Evolutionary conservation across 1,284 basidiomycete species (phyloP).

Genomic region (Malassezia caprae): DNA sequence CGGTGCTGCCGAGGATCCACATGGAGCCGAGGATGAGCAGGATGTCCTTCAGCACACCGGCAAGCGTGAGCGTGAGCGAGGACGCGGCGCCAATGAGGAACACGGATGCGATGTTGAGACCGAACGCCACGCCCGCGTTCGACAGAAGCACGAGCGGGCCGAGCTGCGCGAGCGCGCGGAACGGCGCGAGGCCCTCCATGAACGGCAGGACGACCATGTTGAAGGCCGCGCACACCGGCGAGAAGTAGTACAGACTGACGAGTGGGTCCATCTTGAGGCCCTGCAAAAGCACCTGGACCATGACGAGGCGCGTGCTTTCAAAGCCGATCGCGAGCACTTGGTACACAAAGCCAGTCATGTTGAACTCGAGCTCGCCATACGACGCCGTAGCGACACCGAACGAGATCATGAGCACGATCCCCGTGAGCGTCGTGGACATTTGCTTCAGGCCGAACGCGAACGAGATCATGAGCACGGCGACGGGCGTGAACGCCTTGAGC

Average conservation of each 20-base stretch:
- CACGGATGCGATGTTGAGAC: conserved; percentile 83
- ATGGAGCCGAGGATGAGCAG: conserved; percentile 82
- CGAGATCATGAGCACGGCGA: conserved; percentile 87
- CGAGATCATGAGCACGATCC: conserved; percentile 87
- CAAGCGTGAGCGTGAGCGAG: conserved; percentile 79
- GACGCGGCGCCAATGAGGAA: conserved; percentile 82
- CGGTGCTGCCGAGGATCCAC: conserved; percentile 64
- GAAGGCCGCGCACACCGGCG: conserved; percentile 68
- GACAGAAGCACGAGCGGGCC: conserved; percentile 68
- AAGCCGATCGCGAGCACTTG: conserved; percentile 55
- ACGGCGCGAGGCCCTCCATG: conserved; percentile 78
- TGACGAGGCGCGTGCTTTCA: conserved; percentile 79
- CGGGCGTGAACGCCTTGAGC: conserved; percentile 97
- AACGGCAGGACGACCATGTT: conserved; percentile 75
- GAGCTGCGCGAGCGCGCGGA: conserved; percentile 63
- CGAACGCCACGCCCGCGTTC: conserved; percentile 80
- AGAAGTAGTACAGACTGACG: conserved; percentile 77
- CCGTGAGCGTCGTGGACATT: conserved; percentile 65
- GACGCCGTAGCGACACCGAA: conserved; percentile 76
- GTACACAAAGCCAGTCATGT: conserved; percentile 69
- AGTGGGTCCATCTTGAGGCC: conserved; percentile 91
- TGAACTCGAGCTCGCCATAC: conserved; percentile 75
- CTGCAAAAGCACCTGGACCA: conserved; percentile 90
- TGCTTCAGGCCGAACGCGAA: conserved; percentile 82
- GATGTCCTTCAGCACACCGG: conserved; percentile 89